Percentiles rank a stretch among this genome's conserved stretches.
Conservation (phyloP, 495 filamentous ascomycete genomes). For the Penicillium maclennaniae region DNA sequence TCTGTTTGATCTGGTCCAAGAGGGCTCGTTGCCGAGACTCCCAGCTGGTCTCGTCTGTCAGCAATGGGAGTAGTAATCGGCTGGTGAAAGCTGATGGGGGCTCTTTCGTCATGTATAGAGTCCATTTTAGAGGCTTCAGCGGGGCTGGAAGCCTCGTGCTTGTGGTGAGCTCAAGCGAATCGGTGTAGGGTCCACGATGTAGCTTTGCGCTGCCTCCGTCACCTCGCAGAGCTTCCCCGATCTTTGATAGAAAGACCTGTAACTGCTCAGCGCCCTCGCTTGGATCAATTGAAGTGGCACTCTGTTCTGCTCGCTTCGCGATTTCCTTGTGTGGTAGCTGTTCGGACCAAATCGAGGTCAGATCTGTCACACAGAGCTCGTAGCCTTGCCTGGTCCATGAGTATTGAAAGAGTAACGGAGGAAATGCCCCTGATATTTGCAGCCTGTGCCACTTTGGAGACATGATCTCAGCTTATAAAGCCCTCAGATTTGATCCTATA, state of each 20-base stretch:
- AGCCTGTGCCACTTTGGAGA: slow-evolving; percentile 38
- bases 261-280: slow-evolving; percentile 71
- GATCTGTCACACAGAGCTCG: slow-evolving; percentile 73
- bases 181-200: slow-evolving; percentile 15
- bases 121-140: slow-evolving; percentile 68
- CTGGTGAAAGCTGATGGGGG: slow-evolving; percentile 51
- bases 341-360: slow-evolving; percentile 83
- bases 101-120: slow-evolving; percentile 53
- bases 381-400: slow-evolving; percentile 56
- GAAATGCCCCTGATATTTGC: slow-evolving; percentile 19
- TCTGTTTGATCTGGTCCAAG: slow-evolving; percentile 59
- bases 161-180: slow-evolving; percentile 53
- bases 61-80: slow-evolving; percentile 65
- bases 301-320: slow-evolving; percentile 57
- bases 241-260: slow-evolving; percentile 65
- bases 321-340: slow-evolving; percentile 59
- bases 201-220: slow-evolving; percentile 33
- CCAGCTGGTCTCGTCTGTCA: slow-evolving; percentile 54
- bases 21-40: slow-evolving; percentile 52
- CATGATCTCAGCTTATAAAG: slow-evolving; percentile 24
- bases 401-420: slow-evolving; percentile 55
- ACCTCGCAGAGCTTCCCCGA: slow-evolving; percentile 58
- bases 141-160: slow-evolving; percentile 62
- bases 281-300: slow-evolving; percentile 79
- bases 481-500: not conserved